These are phyloP conservation scores for Deinandra increscens DNA, from an alignment of 129 eudicot species.

Conservation along the genomic window DNA sequence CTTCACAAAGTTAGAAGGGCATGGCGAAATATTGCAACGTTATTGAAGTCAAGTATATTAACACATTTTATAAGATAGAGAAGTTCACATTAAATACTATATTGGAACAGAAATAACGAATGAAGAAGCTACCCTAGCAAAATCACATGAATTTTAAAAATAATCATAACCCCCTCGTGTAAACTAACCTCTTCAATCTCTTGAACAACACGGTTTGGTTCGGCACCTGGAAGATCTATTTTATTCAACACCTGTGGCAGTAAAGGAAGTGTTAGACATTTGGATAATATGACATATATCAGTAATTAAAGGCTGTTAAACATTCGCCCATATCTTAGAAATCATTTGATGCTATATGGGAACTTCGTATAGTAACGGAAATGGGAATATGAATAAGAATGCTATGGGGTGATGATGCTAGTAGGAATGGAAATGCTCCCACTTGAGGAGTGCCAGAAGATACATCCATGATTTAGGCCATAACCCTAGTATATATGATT, in stretches of 20 bases:
- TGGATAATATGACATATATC: background rate
- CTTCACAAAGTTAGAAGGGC: background rate
- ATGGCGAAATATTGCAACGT: background rate
- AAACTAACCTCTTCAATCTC: slow-evolving; percentile 97
- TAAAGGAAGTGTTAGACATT: slow-evolving; percentile 4
- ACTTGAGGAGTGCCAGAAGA: background rate
- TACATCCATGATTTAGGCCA: background rate
- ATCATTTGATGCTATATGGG: background rate
- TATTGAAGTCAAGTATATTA: slow-evolving; percentile 2
- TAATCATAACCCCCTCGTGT: slow-evolving; percentile 5
- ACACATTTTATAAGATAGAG: background rate
- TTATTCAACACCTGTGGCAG: slow-evolving; percentile 82
- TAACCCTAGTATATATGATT: background rate
- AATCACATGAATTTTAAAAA: slow-evolving; percentile 17
- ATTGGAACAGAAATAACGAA: slow-evolving; percentile 8
- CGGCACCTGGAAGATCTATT: slow-evolving; percentile 99
- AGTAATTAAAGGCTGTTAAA: slow-evolving; percentile 3
- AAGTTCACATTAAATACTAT: slow-evolving; percentile 7
- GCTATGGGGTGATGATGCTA: background rate
- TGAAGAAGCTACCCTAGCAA: slow-evolving; percentile 5
- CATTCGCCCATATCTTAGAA: background rate
- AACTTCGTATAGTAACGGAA: background rate
- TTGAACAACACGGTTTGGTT: slow-evolving; percentile 77
- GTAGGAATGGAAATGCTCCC: no score
- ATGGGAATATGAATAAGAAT: background rate